Base-by-base conservation (phyloP, 2,329 filamentous ascomycete genomes). In the Huntiella bhutanensis region DNA sequence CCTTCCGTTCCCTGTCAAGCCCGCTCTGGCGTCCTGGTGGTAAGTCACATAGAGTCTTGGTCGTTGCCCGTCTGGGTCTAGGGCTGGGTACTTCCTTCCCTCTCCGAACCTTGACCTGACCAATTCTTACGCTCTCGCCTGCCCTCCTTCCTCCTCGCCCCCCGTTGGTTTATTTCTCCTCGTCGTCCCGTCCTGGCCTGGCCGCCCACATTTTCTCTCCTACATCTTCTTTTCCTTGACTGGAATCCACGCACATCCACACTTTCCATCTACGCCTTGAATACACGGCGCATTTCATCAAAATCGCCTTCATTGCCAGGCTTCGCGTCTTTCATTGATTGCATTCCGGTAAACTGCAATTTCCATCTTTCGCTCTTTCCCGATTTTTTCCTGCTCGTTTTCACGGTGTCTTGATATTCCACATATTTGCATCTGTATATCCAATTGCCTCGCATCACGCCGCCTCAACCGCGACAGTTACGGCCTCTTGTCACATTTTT, bases 31-130 rank as follows among this genome's bases (percentile, higher is more conserved):
- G 12, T 36, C 34, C 34, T 36, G 22, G 22, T 28, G 22, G 22
- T 28, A 28, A 28, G 22, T 28, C 22, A 28, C 22, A 28, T 36
- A n/a, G 12, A 36, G 34, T 19, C 41, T 35, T 12, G 41, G 12
- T 35, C 16, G 13, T 33, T 33, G 41, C 32, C 41, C 41, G 41
- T 43, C 41, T 43, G 15, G 17, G 39, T 16, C 17, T 19, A n/a
- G 37, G 40, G 40, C 19, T 19, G 12, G 22, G 19, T 12, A 28
- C n/a, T 28, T 15, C 40, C 40, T 32, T 15, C 40, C 40, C 15
- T 15, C 40, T 41, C 40, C 40, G 40, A 41, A 41, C 40, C 28
- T 41, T 19, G 40, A 41, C 40, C 40, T 41, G 40, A 16, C 40
- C 40, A 41, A 41, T 32, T 32, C 35, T 35, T 17, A 34, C 41